Evolutionary conservation across 371 early-diverging fungal genomes (phyloP), one percentile per base, ranked within the genome.

Genomic region (Apophysomyces trapeziformis): DNA sequence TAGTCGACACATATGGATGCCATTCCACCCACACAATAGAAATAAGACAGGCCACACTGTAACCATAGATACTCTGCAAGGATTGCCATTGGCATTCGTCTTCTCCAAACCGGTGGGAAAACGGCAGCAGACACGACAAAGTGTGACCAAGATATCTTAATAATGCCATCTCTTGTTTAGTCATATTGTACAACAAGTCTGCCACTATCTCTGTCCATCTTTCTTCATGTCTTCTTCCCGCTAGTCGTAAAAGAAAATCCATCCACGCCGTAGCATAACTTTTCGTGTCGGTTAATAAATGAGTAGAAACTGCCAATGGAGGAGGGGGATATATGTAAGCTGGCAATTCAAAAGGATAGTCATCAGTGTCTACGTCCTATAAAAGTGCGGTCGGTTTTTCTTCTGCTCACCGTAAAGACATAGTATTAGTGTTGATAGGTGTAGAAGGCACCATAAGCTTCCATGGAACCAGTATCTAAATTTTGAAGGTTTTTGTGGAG

Each of bases 21-120:
- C 68, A 68, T n/a, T 58, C 21, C 63, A 63, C 63, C 63, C 68
- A 68, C 14, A 54, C 5, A 32, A 58, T 63, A 2, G 68, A 68
- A 12, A 62, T 39, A 2, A 56, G 1, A 5, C n/a, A 38, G 2
- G 50, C 11, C 26, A 18, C 32, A 9, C 21, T 7, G 47, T 60
- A 39, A 0, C 37, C 36, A 7, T 38, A 14, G 35, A 37, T 37
- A 45, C 47, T 38, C 5, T 59, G 32, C 6, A 44, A 58, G 5
- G 50, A 16, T 26, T 38, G 18, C 66, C 66, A 65, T 9, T 46
- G 47, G 38, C 66, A 65, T 16, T 46, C 60, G n/a, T 36, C 38
- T 50, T 32, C 66, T 21, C 21, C 54, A 21, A 50, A 50, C 8
- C 21, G 21, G 21, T 21, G n/a, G 9, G 32, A 50, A 21, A 18